Evolutionary conservation across 1,284 basidiomycete species (phyloP).

Genomic region (Retiboletus flavoniger): DNA sequence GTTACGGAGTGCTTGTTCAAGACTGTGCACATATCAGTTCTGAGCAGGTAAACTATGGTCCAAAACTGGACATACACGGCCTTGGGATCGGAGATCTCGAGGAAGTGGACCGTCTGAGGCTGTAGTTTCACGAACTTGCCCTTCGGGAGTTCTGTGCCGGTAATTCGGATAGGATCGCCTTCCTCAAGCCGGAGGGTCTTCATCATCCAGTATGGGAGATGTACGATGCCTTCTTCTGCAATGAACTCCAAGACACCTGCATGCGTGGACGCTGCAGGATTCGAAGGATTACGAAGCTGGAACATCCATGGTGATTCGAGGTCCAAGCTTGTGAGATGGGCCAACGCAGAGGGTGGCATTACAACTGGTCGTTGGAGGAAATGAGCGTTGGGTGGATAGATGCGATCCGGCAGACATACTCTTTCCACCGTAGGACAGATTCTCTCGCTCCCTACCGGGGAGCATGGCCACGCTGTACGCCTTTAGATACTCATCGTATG

Average conservation of each 20-base stretch:
- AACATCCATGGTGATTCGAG: slow-evolving; percentile 96
- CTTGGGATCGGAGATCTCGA: slow-evolving; percentile 94
- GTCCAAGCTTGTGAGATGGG: slow-evolving; percentile 85
- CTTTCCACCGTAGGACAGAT: slow-evolving; percentile 95
- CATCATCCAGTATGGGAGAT: slow-evolving; percentile 99
- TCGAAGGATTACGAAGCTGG: slow-evolving; percentile 86
- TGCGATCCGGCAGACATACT: slow-evolving; percentile 59
- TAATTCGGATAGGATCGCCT: slow-evolving; percentile 93
- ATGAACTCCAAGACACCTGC: slow-evolving; percentile 99
- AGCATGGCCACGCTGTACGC: slow-evolving; percentile 88
- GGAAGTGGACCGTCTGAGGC: slow-evolving; percentile 92
- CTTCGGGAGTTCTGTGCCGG: slow-evolving; percentile 85
- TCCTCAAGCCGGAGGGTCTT: slow-evolving; percentile 89
- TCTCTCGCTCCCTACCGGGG: slow-evolving; percentile 75
- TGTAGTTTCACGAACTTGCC: slow-evolving; percentile 97
- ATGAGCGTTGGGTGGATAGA: slow-evolving; percentile 4
- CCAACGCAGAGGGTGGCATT: slow-evolving; percentile 95
- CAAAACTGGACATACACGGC: slow-evolving; percentile 73
- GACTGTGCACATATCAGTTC: slow-evolving; percentile 44
- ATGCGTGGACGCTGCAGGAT: slow-evolving; percentile 87
- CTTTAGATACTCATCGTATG: slow-evolving; percentile 81
- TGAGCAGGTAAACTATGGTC: background rate
- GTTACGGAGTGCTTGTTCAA: slow-evolving; percentile 93
- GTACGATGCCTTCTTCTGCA: slow-evolving; percentile 93
- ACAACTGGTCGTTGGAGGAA: slow-evolving; percentile 63